A percentile compares a stretch with the other conserved stretches of the same genome.
These are phyloP conservation scores for Cyberlindnera veronae DNA, from an alignment of 805 yeast genomes.

Conservation along the genomic window DNA sequence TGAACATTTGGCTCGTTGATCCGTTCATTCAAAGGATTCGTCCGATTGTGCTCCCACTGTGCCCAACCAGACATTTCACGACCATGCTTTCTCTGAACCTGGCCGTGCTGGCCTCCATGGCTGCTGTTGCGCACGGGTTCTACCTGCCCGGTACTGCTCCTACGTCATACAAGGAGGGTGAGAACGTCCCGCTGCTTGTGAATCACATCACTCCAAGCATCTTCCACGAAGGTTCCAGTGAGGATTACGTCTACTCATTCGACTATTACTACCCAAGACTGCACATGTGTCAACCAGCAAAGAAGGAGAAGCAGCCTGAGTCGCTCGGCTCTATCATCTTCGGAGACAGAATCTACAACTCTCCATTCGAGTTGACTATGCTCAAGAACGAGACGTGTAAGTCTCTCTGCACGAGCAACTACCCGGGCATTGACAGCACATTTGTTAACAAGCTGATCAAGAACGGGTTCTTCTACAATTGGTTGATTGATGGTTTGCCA, in stretches of 20 bases:
- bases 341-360: slow-evolving; percentile 92
- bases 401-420: slow-evolving; percentile 55
- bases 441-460: slow-evolving; percentile 77
- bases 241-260: slow-evolving; percentile 65
- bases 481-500: slow-evolving; percentile 95
- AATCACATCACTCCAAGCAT: slow-evolving; percentile 86
- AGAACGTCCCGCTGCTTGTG: slow-evolving; percentile 72
- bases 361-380: slow-evolving; percentile 84
- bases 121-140: slow-evolving; percentile 45
- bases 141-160: slow-evolving; percentile 97
- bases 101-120: slow-evolving; percentile 9
- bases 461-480: slow-evolving; percentile 83
- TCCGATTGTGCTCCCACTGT: not conserved
- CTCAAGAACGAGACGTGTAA: slow-evolving; percentile 66
- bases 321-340: slow-evolving; percentile 89
- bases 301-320: slow-evolving; percentile 65
- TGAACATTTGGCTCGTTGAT: no score
- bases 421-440: slow-evolving; percentile 61
- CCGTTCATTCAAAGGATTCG: not conserved
- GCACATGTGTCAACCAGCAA: slow-evolving; percentile 74
- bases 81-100: slow-evolving; percentile 5
- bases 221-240: slow-evolving; percentile 35
- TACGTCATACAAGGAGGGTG: slow-evolving; percentile 74
- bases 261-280: slow-evolving; percentile 82
- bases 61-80: no score